Base-by-base conservation (phyloP, 2,329 filamentous ascomycete genomes). In the Botrytis fabae region DNA sequence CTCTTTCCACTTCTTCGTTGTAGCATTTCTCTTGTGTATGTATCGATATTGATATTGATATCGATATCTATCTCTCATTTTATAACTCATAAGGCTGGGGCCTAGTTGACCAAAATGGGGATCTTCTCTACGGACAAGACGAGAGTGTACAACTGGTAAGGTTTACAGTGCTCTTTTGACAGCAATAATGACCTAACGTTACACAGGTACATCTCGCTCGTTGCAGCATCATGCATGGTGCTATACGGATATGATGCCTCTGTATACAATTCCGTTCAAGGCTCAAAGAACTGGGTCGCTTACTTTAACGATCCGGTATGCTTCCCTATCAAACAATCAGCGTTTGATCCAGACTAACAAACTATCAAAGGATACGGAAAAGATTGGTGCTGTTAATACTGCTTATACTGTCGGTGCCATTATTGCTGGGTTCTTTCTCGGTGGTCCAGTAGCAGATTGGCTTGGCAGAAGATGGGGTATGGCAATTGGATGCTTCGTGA, bases 161-260 rank as follows among this genome's bases (percentile, higher is more conserved):
- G 9, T 9, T 20, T 25, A 10, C 40, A 71, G 16, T n/a, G 18
- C 16, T 7, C 4, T 5, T 54, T 51, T 14, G 14, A 60, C 10
- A 35, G 6, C 14, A 46, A 32, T 20, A 16, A 4, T 28, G 64
- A 54, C 38, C 69, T 59, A 46, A 66, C 54, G 32, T 16, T 60
- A 66, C n/a, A 46, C 70, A 87, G 89, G 89, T 92, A 90, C 83
- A 89, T 91, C 76, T 90, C 89, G 74, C 84, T 92, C 69, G 88
- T 92, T 76, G 91, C 91, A 73, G 69, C 91, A 78, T 89, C 90
- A 80, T 92, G 90, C 81, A 93, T 93, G 91, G 90, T 92, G 35
- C 85, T 93, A 62, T 93, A 92, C 80, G 91, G 91, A 73, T 93
- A 93, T 80, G 91, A 93, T 85, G 90, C 91, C 1, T 91, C 90